Percentiles rank a stretch among this genome's conserved stretches.
Conservation (phyloP, 2,329 filamentous ascomycete genomes). For the Metarhizium guizhouense region DNA sequence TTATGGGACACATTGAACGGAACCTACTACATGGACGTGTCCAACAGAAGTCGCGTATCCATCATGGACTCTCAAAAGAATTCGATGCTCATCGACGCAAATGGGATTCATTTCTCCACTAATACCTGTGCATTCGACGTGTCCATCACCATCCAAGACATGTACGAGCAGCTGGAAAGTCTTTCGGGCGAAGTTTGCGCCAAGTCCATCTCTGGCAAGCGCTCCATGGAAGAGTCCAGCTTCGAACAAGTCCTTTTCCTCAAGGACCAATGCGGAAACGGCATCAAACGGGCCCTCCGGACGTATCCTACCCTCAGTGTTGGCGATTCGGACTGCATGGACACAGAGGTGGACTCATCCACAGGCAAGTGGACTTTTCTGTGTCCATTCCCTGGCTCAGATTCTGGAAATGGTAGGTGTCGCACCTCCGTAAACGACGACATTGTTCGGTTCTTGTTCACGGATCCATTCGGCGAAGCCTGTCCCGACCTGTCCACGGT, state of each 20-base stretch:
- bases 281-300: slow-evolving; percentile 16
- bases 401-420: slow-evolving; percentile 20
- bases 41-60: slow-evolving; percentile 20
- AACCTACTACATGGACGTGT: slow-evolving; percentile 24
- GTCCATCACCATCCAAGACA: slow-evolving; percentile 21
- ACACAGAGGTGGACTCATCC: slow-evolving; percentile 16
- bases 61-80: slow-evolving; percentile 23
- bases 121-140: slow-evolving; percentile 23
- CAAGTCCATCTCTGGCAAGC: slow-evolving; percentile 11
- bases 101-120: slow-evolving; percentile 26
- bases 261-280: slow-evolving; percentile 25
- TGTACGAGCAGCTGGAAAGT: slow-evolving; percentile 24
- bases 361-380: slow-evolving; percentile 25
- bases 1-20: slow-evolving; percentile 19
- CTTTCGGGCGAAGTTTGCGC: slow-evolving; percentile 23
- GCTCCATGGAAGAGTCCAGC: slow-evolving; percentile 14
- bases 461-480: slow-evolving; percentile 25
- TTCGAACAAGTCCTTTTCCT: slow-evolving; percentile 25
- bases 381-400: slow-evolving; percentile 25
- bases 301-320: slow-evolving; percentile 22
- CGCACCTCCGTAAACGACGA: slow-evolving; percentile 22
- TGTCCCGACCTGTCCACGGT: slow-evolving; percentile 27
- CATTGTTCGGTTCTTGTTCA: slow-evolving; percentile 23
- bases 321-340: slow-evolving; percentile 21
- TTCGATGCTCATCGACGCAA: slow-evolving; percentile 21